Evolutionary conservation across 2,329 filamentous ascomycete genomes (phyloP).

Genomic region (Sporothrix globosa): DNA sequence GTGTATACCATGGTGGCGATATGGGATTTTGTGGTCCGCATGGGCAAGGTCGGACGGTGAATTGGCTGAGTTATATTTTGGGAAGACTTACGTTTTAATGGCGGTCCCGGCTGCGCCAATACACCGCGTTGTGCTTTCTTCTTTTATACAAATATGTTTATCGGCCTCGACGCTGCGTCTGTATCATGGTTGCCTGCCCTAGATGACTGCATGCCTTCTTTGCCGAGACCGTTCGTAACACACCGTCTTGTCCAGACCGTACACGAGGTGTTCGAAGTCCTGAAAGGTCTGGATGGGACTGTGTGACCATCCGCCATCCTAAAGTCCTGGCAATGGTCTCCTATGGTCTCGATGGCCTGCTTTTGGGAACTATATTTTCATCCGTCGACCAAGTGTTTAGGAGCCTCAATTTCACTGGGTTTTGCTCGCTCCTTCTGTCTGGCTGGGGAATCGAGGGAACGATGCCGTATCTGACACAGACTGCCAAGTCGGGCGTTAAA

Average conservation of each 20-base stretch:
- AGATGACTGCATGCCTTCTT: background rate
- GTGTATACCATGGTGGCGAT: constrained; percentile 6
- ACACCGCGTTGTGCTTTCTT: background rate
- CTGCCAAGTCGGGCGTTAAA: background rate
- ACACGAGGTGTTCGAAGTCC: background rate
- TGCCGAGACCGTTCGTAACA: background rate
- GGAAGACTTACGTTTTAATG: background rate
- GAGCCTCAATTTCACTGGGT: background rate
- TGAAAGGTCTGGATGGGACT: background rate
- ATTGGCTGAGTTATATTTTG: background rate
- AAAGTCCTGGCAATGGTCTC: background rate
- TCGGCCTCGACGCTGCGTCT: background rate
- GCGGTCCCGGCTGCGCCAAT: background rate
- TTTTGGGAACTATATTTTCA: background rate
- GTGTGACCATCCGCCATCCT: constrained; percentile 5
- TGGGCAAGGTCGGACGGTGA: background rate
- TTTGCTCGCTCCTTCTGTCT: background rate
- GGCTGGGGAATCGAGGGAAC: background rate
- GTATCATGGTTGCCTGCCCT: background rate
- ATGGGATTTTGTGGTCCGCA: background rate
- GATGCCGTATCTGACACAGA: background rate
- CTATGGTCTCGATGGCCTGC: background rate
- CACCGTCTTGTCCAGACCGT: background rate
- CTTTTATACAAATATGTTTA: background rate
- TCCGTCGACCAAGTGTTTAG: background rate